These are phyloP conservation scores for Periconia sp. DNA, from an alignment of 2,329 filamentous ascomycete genomes.

Conservation along the genomic window DNA sequence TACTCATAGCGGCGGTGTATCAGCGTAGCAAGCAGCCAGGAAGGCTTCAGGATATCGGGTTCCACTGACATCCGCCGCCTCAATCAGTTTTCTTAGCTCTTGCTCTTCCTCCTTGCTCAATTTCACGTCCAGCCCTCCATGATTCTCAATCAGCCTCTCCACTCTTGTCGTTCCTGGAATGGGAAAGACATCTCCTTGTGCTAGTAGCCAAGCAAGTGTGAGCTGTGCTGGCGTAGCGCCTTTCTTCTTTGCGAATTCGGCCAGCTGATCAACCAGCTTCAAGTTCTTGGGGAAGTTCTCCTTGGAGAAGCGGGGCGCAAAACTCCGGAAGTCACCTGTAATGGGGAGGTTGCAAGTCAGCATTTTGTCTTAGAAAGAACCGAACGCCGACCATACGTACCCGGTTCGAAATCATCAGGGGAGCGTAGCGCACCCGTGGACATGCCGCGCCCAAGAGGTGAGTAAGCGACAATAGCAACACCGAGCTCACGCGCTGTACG, in stretches of 20 bases:
- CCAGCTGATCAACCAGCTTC: slow-evolving; percentile 39
- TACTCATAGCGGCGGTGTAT: slow-evolving; percentile 41
- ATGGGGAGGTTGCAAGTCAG: too few species aligned
- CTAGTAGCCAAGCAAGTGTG: slow-evolving; percentile 51
- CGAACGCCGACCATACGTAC: too few species aligned
- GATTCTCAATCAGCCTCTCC: slow-evolving; percentile 39
- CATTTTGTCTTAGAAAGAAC: too few species aligned
- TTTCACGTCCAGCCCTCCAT: slow-evolving; percentile 30
- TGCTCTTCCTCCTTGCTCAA: slow-evolving; percentile 36
- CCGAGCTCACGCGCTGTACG: slow-evolving; percentile 52
- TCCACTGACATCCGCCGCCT: slow-evolving; percentile 51
- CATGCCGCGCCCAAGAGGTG: slow-evolving; percentile 45
- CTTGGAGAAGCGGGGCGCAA: slow-evolving; percentile 49
- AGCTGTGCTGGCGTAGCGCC: slow-evolving; percentile 63
- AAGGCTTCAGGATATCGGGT: slow-evolving; percentile 48
- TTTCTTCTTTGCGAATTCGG: slow-evolving; percentile 52
- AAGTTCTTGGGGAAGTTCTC: slow-evolving; percentile 49
- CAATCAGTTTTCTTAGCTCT: slow-evolving; percentile 30
- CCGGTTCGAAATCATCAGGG: slow-evolving; percentile 54
- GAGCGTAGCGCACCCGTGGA: slow-evolving; percentile 31
- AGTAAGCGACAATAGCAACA: slow-evolving; percentile 48
- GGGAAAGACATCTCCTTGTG: slow-evolving; percentile 59
- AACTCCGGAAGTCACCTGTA: slow-evolving; percentile 30
- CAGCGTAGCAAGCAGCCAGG: slow-evolving; percentile 42
- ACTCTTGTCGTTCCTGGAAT: slow-evolving; percentile 57